A percentile compares a stretch with the other conserved stretches of the same genome.
phyloP scores from a whole-genome alignment of 2,329 filamentous ascomycete genomes.

The Ascochyta lentis region DNA sequence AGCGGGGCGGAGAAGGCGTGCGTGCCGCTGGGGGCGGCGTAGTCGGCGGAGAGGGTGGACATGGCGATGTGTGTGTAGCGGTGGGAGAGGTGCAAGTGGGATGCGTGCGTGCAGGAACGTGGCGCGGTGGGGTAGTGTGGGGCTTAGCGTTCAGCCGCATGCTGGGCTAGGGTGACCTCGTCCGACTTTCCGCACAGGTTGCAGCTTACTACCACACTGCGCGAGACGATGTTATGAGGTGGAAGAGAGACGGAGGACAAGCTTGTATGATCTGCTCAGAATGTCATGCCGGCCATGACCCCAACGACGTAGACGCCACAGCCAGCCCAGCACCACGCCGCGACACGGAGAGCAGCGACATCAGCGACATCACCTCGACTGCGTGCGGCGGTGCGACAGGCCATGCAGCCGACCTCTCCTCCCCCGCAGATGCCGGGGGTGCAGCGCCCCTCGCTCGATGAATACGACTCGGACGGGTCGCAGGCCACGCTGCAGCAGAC shows the following conservation, averaged over 20 bases:
- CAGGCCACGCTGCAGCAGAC: constrained; percentile 46
- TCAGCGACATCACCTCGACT: not conserved
- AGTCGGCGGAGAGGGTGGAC: constrained; percentile 57
- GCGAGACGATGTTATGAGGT: not conserved
- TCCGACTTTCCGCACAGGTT: not conserved
- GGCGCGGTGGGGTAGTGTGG: constrained; percentile 6
- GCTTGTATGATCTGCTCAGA: not conserved
- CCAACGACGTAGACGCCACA: constrained; percentile 4
- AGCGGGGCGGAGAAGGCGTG: constrained; percentile 33
- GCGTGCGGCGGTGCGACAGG: constrained; percentile 7
- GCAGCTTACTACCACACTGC: not conserved
- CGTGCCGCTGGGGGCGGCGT: constrained; percentile 56
- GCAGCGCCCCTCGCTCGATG: constrained; percentile 37
- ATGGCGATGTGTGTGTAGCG: constrained; percentile 21
- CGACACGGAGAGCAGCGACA: no score
- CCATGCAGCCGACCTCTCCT: constrained; percentile 43
- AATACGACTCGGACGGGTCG: constrained; percentile 50
- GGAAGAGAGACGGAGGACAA: not conserved
- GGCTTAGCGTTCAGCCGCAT: constrained; percentile 15
- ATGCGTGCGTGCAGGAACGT: not conserved
- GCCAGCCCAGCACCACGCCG: not conserved
- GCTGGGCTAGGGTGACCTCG: constrained; percentile 8
- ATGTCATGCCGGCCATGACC: constrained; percentile 18
- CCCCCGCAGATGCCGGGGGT: constrained; percentile 43
- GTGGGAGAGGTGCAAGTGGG: not conserved